Evolutionary conservation across 805 yeast species (phyloP).

Genomic region (Sugiyamaella valdiviana): DNA sequence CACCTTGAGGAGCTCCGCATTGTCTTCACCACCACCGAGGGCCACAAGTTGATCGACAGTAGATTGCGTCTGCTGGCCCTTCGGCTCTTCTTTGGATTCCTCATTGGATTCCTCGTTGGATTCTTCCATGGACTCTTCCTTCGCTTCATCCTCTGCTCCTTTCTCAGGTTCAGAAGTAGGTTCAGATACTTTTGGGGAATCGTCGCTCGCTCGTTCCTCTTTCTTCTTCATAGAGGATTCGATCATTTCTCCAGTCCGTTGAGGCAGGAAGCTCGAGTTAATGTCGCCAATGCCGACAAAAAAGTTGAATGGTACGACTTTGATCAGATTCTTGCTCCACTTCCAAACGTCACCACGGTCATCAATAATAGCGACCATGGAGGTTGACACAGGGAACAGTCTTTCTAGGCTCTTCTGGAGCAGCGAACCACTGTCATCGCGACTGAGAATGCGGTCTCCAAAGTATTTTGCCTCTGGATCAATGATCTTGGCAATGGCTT

Average conservation of each 20-base stretch:
- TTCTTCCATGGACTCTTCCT: slow-evolving; percentile 26
- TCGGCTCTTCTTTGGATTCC: not conserved
- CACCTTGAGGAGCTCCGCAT: slow-evolving; percentile 24
- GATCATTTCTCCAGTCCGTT: slow-evolving; percentile 41
- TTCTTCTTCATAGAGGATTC: slow-evolving; percentile 21
- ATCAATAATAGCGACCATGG: slow-evolving; percentile 94
- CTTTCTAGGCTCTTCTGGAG: slow-evolving; percentile 84
- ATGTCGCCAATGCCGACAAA: slow-evolving; percentile 97
- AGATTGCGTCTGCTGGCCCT: slow-evolving; percentile 23
- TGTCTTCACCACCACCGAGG: slow-evolving; percentile 39
- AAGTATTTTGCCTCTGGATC: slow-evolving; percentile 85
- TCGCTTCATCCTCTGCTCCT: slow-evolving; percentile 7
- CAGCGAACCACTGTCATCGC: slow-evolving; percentile 92
- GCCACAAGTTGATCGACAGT: slow-evolving; percentile 18
- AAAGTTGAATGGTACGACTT: slow-evolving; percentile 92
- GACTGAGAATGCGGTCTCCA: slow-evolving; percentile 83
- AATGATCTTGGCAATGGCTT: slow-evolving; percentile 79
- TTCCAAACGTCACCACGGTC: slow-evolving; percentile 99
- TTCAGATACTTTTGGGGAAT: slow-evolving; percentile 2
- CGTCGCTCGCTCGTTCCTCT: too few species aligned
- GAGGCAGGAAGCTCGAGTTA: slow-evolving; percentile 85
- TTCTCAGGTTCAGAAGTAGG: slow-evolving; percentile 1
- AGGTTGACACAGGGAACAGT: slow-evolving; percentile 89
- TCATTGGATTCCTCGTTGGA: not conserved
- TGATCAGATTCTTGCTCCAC: slow-evolving; percentile 86